Percentiles rank a stretch among this genome's conserved stretches.
Evolutionary conservation across 2,329 filamentous ascomycete genomes (phyloP).

Genomic region (Fusarium sp.): DNA sequence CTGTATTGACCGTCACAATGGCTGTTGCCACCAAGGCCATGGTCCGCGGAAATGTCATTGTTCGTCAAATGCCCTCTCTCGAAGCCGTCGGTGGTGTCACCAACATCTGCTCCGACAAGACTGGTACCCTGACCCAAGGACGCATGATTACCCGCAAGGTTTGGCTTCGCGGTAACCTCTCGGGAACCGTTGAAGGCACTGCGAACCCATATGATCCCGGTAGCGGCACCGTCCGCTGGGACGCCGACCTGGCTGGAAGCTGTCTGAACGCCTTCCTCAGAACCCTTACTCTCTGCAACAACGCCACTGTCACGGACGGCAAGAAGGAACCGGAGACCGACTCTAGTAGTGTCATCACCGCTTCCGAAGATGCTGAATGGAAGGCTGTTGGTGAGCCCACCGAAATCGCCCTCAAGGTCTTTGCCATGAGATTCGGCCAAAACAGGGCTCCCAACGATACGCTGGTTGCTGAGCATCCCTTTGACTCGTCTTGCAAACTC

Average conservation of each 20-base stretch:
- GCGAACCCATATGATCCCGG: constrained; percentile 72
- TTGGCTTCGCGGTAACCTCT: constrained; percentile 68
- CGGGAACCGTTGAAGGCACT: constrained; percentile 65
- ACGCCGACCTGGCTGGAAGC: constrained; percentile 53
- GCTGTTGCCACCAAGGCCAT: constrained; percentile 74
- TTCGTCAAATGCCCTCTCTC: constrained; percentile 73
- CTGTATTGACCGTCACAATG: constrained; percentile 78
- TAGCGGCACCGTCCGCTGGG: constrained; percentile 64
- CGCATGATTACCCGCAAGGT: constrained; percentile 75
- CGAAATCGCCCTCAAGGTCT: constrained; percentile 79
- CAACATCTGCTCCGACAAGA: constrained; percentile 78
- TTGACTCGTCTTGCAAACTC: constrained; percentile 79
- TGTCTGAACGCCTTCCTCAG: constrained; percentile 62
- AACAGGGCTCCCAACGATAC: constrained; percentile 58
- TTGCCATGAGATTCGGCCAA: constrained; percentile 75
- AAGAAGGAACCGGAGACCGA: constrained; percentile 61
- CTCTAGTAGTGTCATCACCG: constrained; percentile 60
- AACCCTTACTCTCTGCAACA: constrained; percentile 73
- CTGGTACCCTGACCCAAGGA: constrained; percentile 74
- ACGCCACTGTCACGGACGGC: constrained; percentile 61
- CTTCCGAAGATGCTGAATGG: constrained; percentile 62
- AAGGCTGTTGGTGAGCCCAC: constrained; percentile 75
- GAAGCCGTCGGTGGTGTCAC: constrained; percentile 78
- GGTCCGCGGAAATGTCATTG: constrained; percentile 73
- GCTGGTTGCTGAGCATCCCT: constrained; percentile 75